These are phyloP conservation scores for Biscutella laevigata DNA, from an alignment of 441 rosid genomes.

Conservation along the genomic window DNA sequence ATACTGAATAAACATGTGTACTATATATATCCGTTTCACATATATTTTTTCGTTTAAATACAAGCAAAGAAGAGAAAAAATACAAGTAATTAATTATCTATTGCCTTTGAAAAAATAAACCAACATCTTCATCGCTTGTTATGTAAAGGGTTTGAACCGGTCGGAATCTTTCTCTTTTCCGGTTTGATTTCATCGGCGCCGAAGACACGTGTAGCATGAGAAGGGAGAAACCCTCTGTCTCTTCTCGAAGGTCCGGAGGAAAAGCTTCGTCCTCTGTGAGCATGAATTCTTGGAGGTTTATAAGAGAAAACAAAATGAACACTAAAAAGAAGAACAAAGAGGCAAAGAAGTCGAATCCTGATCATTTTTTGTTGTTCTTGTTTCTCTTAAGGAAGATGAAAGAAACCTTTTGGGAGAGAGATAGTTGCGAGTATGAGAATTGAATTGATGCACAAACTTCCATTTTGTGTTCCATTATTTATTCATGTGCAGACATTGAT, in stretches of 20 bases:
- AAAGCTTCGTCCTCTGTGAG: slow-evolving; percentile 8
- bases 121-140: slow-evolving; percentile 36
- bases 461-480: too few species aligned
- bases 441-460: too few species aligned
- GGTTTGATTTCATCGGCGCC: slow-evolving; percentile 24
- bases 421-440: too few species aligned
- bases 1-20: not conserved
- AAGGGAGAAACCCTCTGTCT: not conserved
- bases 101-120: not conserved
- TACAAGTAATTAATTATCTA: not conserved
- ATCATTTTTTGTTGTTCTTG: slow-evolving; percentile 25
- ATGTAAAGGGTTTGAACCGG: slow-evolving; percentile 62
- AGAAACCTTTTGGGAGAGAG: too few species aligned
- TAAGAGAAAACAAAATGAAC: not conserved
- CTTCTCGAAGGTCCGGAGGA: slow-evolving; percentile 28
- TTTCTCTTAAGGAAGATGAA: not conserved
- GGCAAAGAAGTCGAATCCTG: slow-evolving; percentile 20
- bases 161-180: slow-evolving; percentile 50
- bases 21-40: not conserved
- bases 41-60: not conserved
- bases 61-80: not conserved
- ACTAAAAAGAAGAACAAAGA: slow-evolving; percentile 16
- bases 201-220: slow-evolving; percentile 10
- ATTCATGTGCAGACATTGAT: too few species aligned
- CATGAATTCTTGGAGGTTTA: slow-evolving; percentile 15